phyloP scores from a whole-genome alignment of 2,329 filamentous ascomycete genomes.

The Trichoderma gracile region DNA sequence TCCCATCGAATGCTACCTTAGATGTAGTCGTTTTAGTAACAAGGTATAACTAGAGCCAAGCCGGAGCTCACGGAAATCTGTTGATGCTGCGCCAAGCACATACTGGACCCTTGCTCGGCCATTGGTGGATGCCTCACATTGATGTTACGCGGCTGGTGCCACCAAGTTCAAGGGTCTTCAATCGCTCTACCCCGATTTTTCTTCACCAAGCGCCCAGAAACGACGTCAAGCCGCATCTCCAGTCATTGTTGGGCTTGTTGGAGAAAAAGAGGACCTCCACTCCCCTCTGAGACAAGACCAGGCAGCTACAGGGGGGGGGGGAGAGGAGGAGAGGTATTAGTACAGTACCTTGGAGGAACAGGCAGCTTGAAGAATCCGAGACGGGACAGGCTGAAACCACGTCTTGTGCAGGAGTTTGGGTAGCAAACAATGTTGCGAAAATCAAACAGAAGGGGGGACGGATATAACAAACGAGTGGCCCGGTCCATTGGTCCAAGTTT shows the following conservation, averaged over 20 bases:
- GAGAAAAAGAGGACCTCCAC: not conserved
- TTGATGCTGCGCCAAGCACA: not conserved
- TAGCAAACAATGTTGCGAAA: not conserved
- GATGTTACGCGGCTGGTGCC: too few species aligned
- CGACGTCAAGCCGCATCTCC: conserved; percentile 18
- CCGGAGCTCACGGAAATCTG: conserved; percentile 1
- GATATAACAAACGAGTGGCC: not conserved
- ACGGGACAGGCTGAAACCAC: not conserved
- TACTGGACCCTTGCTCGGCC: not conserved
- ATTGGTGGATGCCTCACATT: too few species aligned
- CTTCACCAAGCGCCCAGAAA: not conserved
- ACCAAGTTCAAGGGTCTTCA: not conserved
- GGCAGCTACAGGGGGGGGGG: not conserved
- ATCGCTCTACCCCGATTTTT: conserved; percentile 2
- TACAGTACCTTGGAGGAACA: not conserved
- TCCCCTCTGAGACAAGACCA: not conserved
- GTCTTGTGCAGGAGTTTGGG: not conserved
- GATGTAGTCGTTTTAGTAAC: too few species aligned
- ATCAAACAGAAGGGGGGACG: not conserved
- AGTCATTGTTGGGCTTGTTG: conserved; percentile 17
- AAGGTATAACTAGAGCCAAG: not conserved
- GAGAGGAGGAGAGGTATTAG: too few species aligned
- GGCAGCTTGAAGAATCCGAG: not conserved
- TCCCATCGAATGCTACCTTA: too few species aligned
- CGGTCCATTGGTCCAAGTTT: not conserved